These are phyloP conservation scores for Metroxylon sagu DNA, from an alignment of 176 grass and related monocot genomes.

Conservation along the genomic window DNA sequence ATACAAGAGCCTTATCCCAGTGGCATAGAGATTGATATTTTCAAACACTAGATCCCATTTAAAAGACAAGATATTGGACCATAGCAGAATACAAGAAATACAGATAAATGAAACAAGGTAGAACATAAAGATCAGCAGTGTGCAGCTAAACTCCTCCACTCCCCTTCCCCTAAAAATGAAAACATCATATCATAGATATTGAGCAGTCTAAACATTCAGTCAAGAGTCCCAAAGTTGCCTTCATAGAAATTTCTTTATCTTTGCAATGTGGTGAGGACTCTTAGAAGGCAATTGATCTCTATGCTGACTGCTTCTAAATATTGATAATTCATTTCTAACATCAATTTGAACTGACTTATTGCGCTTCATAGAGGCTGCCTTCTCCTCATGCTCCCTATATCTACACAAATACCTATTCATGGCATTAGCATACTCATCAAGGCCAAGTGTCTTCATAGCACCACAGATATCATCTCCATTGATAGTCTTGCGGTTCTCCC, in stretches of 20 bases:
- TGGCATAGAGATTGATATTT: too few species aligned
- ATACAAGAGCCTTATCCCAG: too few species aligned
- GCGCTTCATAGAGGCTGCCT: slow-evolving; percentile 16
- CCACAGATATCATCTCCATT: slow-evolving; percentile 78
- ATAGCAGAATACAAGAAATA: too few species aligned
- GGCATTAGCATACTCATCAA: slow-evolving; percentile 60
- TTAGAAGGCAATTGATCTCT: neutral
- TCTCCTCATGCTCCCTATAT: slow-evolving; percentile 56
- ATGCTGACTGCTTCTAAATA: neutral
- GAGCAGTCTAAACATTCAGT: too few species aligned
- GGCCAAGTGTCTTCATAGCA: slow-evolving; percentile 52
- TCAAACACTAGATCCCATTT: too few species aligned
- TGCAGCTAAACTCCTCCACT: too few species aligned
- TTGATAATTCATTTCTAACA: neutral
- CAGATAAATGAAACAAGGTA: too few species aligned
- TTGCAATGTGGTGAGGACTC: neutral
- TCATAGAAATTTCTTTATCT: neutral
- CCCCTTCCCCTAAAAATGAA: too few species aligned
- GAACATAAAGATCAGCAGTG: too few species aligned
- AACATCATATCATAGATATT: too few species aligned
- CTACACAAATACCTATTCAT: slow-evolving; percentile 65
- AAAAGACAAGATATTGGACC: too few species aligned
- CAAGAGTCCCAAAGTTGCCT: too few species aligned
- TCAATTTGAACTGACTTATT: slow-evolving; percentile 4
- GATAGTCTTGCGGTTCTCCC: slow-evolving; percentile 61